Conservation (phyloP, 1,284 basidiomycete species). For the Trametes pubescens region DNA sequence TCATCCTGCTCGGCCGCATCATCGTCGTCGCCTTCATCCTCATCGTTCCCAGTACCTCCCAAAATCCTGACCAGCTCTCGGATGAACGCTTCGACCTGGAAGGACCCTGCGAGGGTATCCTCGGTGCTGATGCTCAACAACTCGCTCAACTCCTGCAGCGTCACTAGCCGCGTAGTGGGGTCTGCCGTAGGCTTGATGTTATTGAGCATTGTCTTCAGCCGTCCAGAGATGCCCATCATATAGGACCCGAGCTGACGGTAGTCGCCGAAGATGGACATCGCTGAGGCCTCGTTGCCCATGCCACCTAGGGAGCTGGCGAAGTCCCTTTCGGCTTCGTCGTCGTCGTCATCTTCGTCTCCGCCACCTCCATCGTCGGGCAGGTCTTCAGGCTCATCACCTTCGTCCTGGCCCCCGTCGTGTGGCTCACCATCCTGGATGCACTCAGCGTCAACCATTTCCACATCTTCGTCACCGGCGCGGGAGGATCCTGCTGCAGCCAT, state of each 20-base stretch:
- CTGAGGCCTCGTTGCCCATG: slow-evolving; percentile 69
- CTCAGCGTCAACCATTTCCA: slow-evolving; percentile 78
- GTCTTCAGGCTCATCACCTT: slow-evolving; percentile 53
- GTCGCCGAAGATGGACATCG: slow-evolving; percentile 86
- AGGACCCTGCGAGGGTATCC: slow-evolving; percentile 94
- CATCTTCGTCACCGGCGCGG: slow-evolving; percentile 70
- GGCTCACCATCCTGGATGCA: slow-evolving; percentile 65
- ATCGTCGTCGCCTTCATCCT: slow-evolving; percentile 74
- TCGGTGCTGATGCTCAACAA: slow-evolving; percentile 96
- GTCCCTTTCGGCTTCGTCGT: slow-evolving; percentile 51
- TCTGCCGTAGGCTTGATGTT: slow-evolving; percentile 88
- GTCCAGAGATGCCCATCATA: slow-evolving; percentile 86
- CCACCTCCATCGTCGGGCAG: slow-evolving; percentile 51
- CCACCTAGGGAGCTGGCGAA: slow-evolving; percentile 42
- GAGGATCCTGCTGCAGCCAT: slow-evolving; percentile 63
- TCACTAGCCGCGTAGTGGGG: slow-evolving; percentile 84
- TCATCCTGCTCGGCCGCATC: slow-evolving; percentile 73
- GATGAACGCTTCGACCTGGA: slow-evolving; percentile 93
- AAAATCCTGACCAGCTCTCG: slow-evolving; percentile 93
- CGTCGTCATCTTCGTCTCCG: slow-evolving; percentile 53
- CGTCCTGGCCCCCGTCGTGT: slow-evolving; percentile 52
- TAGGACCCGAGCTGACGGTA: slow-evolving; percentile 88
- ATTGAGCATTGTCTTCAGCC: slow-evolving; percentile 89
- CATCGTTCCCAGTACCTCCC: slow-evolving; percentile 79
- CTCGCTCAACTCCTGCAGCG: slow-evolving; percentile 95